Percentiles rank a stretch among this genome's conserved stretches.
phyloP scores from a whole-genome alignment of 257 asterid genomes.

The Leptodermis oblonga region DNA sequence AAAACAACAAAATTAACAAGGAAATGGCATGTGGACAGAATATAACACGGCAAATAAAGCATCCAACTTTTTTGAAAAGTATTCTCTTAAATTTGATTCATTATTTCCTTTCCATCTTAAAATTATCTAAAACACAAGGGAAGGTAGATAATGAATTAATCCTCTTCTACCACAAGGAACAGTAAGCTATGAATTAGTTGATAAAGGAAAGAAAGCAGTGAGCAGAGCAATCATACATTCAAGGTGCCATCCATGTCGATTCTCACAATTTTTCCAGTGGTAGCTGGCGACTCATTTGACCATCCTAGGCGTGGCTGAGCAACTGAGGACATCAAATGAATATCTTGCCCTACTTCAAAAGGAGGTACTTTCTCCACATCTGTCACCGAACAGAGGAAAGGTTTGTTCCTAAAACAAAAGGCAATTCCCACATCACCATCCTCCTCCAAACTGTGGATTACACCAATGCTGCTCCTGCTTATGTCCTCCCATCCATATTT shows the following conservation, averaged over 20 bases:
- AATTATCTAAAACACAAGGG: background rate
- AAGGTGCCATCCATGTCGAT: constrained; percentile 96
- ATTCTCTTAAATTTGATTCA: background rate
- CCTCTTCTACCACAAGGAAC: background rate
- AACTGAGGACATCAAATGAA: constrained; percentile 69
- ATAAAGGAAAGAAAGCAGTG: constrained; percentile 15
- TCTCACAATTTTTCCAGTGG: constrained; percentile 78
- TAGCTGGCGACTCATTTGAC: constrained; percentile 90
- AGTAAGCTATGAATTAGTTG: background rate
- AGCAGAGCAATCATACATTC: constrained; percentile 56
- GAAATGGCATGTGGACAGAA: background rate
- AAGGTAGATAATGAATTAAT: background rate
- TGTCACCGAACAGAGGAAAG: constrained; percentile 84
- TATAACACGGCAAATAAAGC: background rate
- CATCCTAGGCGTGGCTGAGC: constrained; percentile 97
- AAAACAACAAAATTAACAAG: background rate
- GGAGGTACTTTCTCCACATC: constrained; percentile 91
- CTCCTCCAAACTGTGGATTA: constrained; percentile 96
- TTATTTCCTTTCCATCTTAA: background rate
- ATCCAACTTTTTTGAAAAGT: background rate
- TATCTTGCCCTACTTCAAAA: constrained; percentile 83
- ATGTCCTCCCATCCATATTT: constrained; percentile 98
- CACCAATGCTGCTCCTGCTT: constrained; percentile 74
- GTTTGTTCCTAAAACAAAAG: constrained; percentile 91
- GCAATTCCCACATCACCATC: constrained; percentile 97